Evolutionary conservation across 2,329 filamentous ascomycete genomes (phyloP), one percentile per base, ranked within the genome.

Genomic region (Penicillium psychrosexuale): DNA sequence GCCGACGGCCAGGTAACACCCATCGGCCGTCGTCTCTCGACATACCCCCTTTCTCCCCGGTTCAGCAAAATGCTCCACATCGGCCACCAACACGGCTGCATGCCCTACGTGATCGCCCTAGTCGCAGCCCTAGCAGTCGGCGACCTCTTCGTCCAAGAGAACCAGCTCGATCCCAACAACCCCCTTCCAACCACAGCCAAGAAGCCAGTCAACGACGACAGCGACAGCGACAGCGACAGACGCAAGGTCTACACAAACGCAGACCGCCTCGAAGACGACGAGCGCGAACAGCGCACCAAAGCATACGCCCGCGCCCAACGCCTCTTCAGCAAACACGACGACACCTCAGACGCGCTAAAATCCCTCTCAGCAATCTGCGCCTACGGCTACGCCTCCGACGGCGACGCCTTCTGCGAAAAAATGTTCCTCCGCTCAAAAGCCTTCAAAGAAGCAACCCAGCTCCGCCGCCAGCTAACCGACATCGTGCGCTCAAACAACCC

Each of bases 51-150:
- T 13, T 91, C 90, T 28, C 95, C 94, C 17, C 85, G 94, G 1
- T 96, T 95, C 68, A 87, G 92, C 8, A 90, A 93, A 51, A 97
- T 97, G 74, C 78, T 99, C n/a, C 80, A 95, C 8, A 86, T 96
- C 45, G 93, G 92, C 0, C 86, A 95, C 67, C 81, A 89, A 27
- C 88, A 95, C 68, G 84, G 86, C 56, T 92, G 94, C 59, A 80
- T 95, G 47, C 87, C 88, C 0, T 93, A 96, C 68, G 90, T 91
- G 3, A 88, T 97, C 56, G 90, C 91, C 2, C 78, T 97, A 11
- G 92, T 99, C 3, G 89, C 94, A 0, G 90, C 89, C 1, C 78
- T 99, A 4, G 95, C 93, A 0, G 90, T 93, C 0, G 88, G 90
- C 0, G 93, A 97, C 64, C 76, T 97, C 3, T 96, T 96, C 69